phyloP scores from a whole-genome alignment of 129 eudicot species.

The Flaveria sonorensis region DNA sequence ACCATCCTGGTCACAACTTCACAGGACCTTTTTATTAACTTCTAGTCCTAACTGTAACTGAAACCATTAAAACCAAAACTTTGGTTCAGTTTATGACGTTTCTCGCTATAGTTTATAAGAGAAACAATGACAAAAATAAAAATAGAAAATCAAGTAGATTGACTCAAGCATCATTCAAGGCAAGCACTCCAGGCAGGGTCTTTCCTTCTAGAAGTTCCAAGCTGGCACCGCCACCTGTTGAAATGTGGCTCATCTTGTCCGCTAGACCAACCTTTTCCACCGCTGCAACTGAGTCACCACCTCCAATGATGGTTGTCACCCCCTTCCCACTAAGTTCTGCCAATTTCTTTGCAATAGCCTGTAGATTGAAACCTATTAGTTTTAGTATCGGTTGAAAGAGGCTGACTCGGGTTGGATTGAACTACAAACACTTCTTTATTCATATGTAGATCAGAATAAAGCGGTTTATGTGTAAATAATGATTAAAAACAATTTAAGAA shows the following conservation, averaged over 20 bases:
- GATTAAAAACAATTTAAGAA: no score
- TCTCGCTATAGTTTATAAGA: no score
- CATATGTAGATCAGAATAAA: no score
- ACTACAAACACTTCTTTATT: no score
- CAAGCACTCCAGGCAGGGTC: slow-evolving; percentile 88
- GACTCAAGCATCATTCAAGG: slow-evolving; percentile 69
- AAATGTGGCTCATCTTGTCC: slow-evolving; percentile 96
- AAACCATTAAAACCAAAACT: no score
- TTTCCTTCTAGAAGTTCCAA: slow-evolving; percentile 67
- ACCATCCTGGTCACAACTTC: slow-evolving; percentile 23
- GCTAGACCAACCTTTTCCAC: slow-evolving; percentile 93
- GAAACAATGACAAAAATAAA: no score
- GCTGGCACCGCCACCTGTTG: slow-evolving; percentile 96
- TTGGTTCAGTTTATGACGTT: no score
- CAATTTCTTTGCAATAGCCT: slow-evolving; percentile 88
- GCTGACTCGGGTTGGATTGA: no score
- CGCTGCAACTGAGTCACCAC: slow-evolving; percentile 94
- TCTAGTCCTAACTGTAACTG: slow-evolving; percentile 29
- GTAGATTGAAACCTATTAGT: neutral
- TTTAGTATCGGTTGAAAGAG: no score
- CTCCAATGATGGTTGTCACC: slow-evolving; percentile 80
- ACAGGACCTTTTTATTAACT: slow-evolving; percentile 35
- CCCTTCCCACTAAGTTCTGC: slow-evolving; percentile 48
- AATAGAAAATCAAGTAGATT: no score
- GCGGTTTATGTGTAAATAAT: no score